Conservation (phyloP, 345 rosid genomes). For the Bretschneidera sinensis region DNA sequence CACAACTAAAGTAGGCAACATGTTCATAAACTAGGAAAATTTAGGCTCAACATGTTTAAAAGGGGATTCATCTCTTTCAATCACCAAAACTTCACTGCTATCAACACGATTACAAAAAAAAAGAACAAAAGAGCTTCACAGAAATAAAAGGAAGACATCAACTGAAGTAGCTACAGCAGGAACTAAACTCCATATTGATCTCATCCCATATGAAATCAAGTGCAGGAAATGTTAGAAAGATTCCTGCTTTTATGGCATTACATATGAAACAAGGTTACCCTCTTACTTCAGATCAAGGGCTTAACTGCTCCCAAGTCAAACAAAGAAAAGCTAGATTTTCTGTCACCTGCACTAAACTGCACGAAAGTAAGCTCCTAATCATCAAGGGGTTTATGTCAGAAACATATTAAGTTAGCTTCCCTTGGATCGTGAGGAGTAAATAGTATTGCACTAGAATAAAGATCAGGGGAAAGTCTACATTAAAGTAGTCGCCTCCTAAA, state of each 20-base stretch:
- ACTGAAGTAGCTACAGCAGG: background rate
- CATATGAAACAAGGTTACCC: background rate
- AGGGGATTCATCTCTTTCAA: background rate
- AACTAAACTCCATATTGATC: background rate
- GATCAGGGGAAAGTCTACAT: background rate
- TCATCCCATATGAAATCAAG: background rate
- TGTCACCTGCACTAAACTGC: constrained; percentile 6
- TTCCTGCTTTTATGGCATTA: background rate
- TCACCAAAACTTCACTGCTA: background rate
- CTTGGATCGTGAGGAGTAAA: background rate
- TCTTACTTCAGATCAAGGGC: constrained; percentile 13
- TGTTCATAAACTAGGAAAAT: too few species aligned
- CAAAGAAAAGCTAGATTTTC: constrained; percentile 1
- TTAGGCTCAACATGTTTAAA: too few species aligned
- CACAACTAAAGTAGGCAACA: too few species aligned
- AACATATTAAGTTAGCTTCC: constrained; percentile 12
- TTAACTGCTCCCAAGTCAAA: background rate
- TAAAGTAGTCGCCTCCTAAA: constrained; percentile 64
- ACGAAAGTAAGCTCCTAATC: constrained; percentile 14
- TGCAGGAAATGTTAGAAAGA: background rate
- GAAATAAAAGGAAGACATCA: background rate
- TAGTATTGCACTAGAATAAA: background rate
- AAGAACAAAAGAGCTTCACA: background rate
- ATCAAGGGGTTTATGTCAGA: constrained; percentile 13
- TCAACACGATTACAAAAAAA: background rate